Percentiles rank a stretch among this genome's conserved stretches.
phyloP scores from a whole-genome alignment of 257 asterid species.

The Penstemon barbatus region DNA sequence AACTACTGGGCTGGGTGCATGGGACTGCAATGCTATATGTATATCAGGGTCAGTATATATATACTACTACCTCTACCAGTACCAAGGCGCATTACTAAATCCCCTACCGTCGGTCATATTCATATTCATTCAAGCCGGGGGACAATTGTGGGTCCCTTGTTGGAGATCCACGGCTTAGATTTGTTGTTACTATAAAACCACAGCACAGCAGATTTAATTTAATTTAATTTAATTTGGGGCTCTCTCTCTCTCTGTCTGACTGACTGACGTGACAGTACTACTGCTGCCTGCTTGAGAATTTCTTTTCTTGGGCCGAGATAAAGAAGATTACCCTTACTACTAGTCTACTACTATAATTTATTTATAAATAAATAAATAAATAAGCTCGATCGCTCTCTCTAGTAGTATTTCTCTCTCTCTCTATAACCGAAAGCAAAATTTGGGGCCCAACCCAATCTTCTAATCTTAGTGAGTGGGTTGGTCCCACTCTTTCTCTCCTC shows the following conservation, averaged over 20 bases:
- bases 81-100: not conserved
- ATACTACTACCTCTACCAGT: constrained; percentile 16
- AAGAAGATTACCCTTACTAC: too few species aligned
- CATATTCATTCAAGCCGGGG: too few species aligned
- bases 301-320: too few species aligned
- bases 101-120: not conserved
- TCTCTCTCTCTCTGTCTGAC: too few species aligned
- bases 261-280: too few species aligned
- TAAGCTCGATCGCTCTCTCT: too few species aligned
- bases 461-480: constrained; percentile 3
- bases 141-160: constrained; percentile 28
- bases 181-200: not conserved
- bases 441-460: constrained; percentile 1
- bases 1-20: not conserved
- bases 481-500: constrained; percentile 49
- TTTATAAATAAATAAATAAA: too few species aligned
- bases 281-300: too few species aligned
- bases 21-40: constrained; percentile 35
- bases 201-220: too few species aligned
- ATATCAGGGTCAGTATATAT: constrained; percentile 27
- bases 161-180: constrained; percentile 31
- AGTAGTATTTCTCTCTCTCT: constrained; percentile 22
- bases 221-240: too few species aligned
- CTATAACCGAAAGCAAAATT: constrained; percentile 37
- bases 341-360: too few species aligned